phyloP scores from a whole-genome alignment of 257 asterid species.

The Jacaranda mimosifolia region DNA sequence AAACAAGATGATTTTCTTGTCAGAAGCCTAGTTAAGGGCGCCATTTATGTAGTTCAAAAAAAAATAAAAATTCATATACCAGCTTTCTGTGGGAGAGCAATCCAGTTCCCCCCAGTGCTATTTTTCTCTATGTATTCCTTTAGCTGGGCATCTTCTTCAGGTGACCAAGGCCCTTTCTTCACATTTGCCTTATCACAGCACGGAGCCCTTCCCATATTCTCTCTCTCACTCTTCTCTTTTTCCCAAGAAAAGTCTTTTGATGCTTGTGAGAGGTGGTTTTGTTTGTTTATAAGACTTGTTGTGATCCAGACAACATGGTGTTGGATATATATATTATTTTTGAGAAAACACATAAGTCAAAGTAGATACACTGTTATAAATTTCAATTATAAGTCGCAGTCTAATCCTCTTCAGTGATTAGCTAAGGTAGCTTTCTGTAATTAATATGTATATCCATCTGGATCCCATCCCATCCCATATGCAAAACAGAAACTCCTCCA shows the following conservation, averaged over 20 bases:
- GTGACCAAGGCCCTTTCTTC: slow-evolving; percentile 90
- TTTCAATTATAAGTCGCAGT: slow-evolving; percentile 39
- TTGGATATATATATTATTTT: slow-evolving; percentile 19
- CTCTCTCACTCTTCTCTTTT: slow-evolving; percentile 33
- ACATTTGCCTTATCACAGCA: slow-evolving; percentile 86
- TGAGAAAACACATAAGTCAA: slow-evolving; percentile 58
- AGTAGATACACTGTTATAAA: slow-evolving; percentile 34
- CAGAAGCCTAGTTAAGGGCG: too few relatives aligned
- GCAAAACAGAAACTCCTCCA: slow-evolving; percentile 18
- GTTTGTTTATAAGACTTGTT: slow-evolving; percentile 44
- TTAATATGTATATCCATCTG: slow-evolving; percentile 3
- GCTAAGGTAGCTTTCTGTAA: slow-evolving; percentile 32
- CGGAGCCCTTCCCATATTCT: slow-evolving; percentile 80
- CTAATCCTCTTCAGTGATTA: slow-evolving; percentile 39
- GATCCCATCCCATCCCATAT: slow-evolving; percentile 10
- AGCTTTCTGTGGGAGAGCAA: slow-evolving; percentile 84
- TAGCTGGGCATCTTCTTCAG: slow-evolving; percentile 85
- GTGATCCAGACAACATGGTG: slow-evolving; percentile 30
- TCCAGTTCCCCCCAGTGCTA: slow-evolving; percentile 91
- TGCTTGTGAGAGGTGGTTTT: slow-evolving; percentile 23
- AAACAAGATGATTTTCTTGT: neutral
- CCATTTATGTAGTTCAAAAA: too few relatives aligned
- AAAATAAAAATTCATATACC: slow-evolving; percentile 43
- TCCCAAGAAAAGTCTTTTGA: slow-evolving; percentile 18
- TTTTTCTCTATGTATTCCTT: slow-evolving; percentile 67